Evolutionary conservation across 768 basidiomycete genomes (phyloP).

Genomic region (Boletus rubropictus): DNA sequence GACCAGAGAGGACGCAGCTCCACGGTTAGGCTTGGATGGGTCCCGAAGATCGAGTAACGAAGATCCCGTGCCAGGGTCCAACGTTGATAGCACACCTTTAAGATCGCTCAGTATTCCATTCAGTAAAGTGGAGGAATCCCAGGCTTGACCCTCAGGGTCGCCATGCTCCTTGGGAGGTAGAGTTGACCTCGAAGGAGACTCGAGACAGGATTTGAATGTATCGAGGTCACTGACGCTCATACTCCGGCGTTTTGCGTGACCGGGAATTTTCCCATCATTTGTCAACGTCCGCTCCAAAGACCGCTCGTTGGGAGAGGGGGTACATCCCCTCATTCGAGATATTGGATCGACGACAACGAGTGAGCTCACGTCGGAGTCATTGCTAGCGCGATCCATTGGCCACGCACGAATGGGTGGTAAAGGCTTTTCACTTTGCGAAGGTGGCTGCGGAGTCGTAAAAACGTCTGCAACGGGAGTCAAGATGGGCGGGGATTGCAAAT

Average conservation of each 20-base stretch:
- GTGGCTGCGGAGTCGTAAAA: conserved; percentile 35
- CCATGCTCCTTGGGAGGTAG: conserved; percentile 31
- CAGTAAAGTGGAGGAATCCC: conserved; percentile 42
- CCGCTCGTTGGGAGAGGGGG: conserved; percentile 28
- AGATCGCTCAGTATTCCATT: conserved; percentile 68
- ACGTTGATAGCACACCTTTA: conserved; percentile 61
- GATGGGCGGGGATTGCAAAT: conserved; percentile 33
- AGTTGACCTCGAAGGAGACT: conserved; percentile 34
- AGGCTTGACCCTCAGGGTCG: conserved; percentile 27
- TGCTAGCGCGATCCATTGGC: conserved; percentile 32
- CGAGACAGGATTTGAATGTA: conserved; percentile 38
- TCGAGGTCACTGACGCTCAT: conserved; percentile 70
- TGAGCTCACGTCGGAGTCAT: conserved; percentile 48
- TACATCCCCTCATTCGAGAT: conserved; percentile 34
- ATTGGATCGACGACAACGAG: conserved; percentile 52
- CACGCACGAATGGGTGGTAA: conserved; percentile 52
- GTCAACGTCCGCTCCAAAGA: conserved; percentile 23
- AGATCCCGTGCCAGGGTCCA: conserved; percentile 50
- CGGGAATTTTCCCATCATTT: conserved; percentile 25
- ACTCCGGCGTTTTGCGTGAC: conserved; percentile 54
- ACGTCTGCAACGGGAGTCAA: conserved; percentile 49
- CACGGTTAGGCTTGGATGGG: conserved; percentile 54
- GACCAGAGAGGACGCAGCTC: conserved; percentile 34
- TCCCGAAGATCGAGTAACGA: conserved; percentile 58
- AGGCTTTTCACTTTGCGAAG: conserved; percentile 48